These are phyloP conservation scores for Colletotrichum truncatum DNA, from an alignment of 2,329 filamentous ascomycete species.

Conservation along the genomic window DNA sequence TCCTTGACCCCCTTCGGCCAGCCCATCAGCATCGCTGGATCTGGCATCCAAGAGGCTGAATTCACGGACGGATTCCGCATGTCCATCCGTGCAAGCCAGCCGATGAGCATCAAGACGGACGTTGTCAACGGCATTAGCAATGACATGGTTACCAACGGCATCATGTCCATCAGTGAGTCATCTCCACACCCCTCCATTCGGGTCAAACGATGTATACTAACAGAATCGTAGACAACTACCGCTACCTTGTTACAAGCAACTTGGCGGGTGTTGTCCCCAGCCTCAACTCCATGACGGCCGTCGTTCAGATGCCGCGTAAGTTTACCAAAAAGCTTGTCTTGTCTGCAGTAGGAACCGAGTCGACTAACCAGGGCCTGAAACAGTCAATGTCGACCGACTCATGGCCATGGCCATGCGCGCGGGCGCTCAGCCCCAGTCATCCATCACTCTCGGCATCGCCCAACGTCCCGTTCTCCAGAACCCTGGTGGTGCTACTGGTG, in stretches of 20 bases:
- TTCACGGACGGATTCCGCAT: constrained; percentile 34
- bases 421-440: constrained; percentile 31
- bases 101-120: constrained; percentile 33
- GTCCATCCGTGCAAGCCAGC: constrained; percentile 34
- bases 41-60: constrained; percentile 35
- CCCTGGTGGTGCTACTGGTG: constrained; percentile 31
- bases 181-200: fast-evolving
- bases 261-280: constrained; percentile 31
- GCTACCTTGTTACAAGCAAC: constrained; percentile 35
- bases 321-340: constrained; percentile 3
- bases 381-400: constrained; percentile 34
- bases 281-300: constrained; percentile 34
- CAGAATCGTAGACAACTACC: constrained; percentile 30
- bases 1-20: constrained; percentile 33
- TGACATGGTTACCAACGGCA: constrained; percentile 33
- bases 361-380: constrained; percentile 23
- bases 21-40: constrained; percentile 31
- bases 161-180: constrained; percentile 32
- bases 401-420: constrained; percentile 33
- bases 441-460: constrained; percentile 33
- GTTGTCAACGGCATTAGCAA: constrained; percentile 34
- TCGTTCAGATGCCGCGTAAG: constrained; percentile 34
- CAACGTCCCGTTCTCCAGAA: constrained; percentile 33
- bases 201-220: background rate
- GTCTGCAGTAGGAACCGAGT: background rate